phyloP scores from a whole-genome alignment of 1,139 yeast genomes.

The Candida freyschussii region DNA sequence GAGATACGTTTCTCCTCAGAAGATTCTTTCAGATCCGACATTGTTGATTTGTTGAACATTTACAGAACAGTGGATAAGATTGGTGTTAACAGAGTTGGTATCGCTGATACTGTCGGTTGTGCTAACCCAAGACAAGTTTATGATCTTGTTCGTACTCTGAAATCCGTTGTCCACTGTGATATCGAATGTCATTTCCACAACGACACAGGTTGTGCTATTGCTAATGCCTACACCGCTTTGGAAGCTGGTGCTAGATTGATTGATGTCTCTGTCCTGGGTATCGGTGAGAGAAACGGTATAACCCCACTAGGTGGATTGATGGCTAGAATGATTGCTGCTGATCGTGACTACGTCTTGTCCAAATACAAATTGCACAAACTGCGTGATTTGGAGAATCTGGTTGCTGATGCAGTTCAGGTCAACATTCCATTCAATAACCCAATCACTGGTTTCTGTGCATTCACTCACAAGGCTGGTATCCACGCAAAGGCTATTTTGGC shows the following conservation, averaged over 20 bases:
- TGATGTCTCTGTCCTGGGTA: constrained; percentile 94
- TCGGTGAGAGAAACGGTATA: constrained; percentile 98
- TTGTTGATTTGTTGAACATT: constrained; percentile 90
- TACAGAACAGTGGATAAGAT: constrained; percentile 96
- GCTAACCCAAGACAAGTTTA: constrained; percentile 99
- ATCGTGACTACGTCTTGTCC: constrained; percentile 90
- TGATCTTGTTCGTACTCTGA: constrained; percentile 90
- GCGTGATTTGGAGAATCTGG: constrained; percentile 91
- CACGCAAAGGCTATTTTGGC: constrained; percentile 99
- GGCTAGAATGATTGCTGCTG: constrained; percentile 99
- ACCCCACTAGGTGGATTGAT: constrained; percentile 96
- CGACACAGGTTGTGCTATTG: constrained; percentile 98
- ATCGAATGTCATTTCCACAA: constrained; percentile 99
- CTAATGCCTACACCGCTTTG: constrained; percentile 95
- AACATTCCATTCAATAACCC: constrained; percentile 98
- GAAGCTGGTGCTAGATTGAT: constrained; percentile 97
- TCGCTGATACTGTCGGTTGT: constrained; percentile 98
- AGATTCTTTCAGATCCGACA: constrained; percentile 95
- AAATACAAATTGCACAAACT: constrained; percentile 95
- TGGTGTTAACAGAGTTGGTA: constrained; percentile 98
- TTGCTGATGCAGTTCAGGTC: constrained; percentile 96
- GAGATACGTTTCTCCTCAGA: constrained; percentile 96
- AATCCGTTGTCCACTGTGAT: constrained; percentile 92
- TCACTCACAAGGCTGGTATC: constrained; percentile 98
- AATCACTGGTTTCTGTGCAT: constrained; percentile 98